phyloP scores from a whole-genome alignment of 1,284 basidiomycete genomes.

The Marasmius sp. region DNA sequence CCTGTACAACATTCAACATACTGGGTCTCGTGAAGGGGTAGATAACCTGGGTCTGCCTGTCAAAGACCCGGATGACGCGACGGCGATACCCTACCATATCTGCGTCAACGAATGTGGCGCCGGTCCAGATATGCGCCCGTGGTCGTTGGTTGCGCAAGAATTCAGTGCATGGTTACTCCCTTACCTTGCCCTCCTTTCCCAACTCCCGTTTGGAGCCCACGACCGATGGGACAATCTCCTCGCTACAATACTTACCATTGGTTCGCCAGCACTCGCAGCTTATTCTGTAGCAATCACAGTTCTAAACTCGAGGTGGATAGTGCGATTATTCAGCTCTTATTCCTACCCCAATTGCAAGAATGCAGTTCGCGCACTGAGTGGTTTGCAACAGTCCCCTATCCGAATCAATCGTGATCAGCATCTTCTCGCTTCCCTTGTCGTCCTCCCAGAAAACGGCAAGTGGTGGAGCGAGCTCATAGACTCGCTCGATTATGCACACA shows the following conservation, averaged over 20 bases:
- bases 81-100: constrained; percentile 22
- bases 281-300: constrained; percentile 38
- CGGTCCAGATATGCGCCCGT: constrained; percentile 17
- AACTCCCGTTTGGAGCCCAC: constrained; percentile 26
- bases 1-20: too few relatives aligned
- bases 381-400: constrained; percentile 36
- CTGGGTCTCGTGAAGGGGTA: too few relatives aligned
- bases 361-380: constrained; percentile 30
- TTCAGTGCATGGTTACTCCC: constrained; percentile 30
- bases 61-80: constrained; percentile 16
- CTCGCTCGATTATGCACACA: constrained; percentile 30
- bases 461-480: constrained; percentile 32
- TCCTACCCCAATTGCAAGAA: constrained; percentile 28
- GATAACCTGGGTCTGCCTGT: constrained; percentile 15
- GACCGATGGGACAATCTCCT: constrained; percentile 31
- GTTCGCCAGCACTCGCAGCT: constrained; percentile 37
- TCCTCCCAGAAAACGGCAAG: constrained; percentile 32
- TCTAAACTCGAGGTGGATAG: constrained; percentile 36
- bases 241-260: constrained; percentile 32
- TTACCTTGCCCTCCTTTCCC: constrained; percentile 27
- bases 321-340: constrained; percentile 26
- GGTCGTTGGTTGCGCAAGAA: constrained; percentile 24
- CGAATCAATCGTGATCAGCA: constrained; percentile 21
- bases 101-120: constrained; percentile 21
- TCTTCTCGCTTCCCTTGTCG: constrained; percentile 33